phyloP scores from a whole-genome alignment of 306 rosid species.

The Quercus agrifolia region DNA sequence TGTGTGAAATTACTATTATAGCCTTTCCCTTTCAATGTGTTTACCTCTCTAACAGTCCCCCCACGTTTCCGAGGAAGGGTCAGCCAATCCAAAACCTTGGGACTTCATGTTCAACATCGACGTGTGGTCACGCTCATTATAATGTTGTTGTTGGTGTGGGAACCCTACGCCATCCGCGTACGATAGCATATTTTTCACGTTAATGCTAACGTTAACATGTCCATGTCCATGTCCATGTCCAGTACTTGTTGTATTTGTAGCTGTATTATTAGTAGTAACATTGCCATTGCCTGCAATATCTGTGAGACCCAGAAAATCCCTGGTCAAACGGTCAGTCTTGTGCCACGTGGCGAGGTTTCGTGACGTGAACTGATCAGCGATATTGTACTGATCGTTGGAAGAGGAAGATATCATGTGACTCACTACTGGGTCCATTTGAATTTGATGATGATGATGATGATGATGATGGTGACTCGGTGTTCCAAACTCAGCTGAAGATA shows the following conservation, averaged over 20 bases:
- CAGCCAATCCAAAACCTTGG: slow-evolving; percentile 62
- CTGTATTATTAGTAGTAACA: slow-evolving; percentile 4
- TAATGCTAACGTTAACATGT: slow-evolving; percentile 36
- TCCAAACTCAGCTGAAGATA: slow-evolving; percentile 36
- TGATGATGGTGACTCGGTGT: background rate
- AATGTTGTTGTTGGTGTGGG: slow-evolving; percentile 5
- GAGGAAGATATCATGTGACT: background rate
- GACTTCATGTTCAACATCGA: slow-evolving; percentile 34
- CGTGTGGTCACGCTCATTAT: slow-evolving; percentile 27
- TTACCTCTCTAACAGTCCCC: slow-evolving; percentile 33
- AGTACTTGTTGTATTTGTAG: too few relatives aligned
- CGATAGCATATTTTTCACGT: slow-evolving; percentile 55
- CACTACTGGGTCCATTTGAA: slow-evolving; percentile 36
- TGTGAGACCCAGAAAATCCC: slow-evolving; percentile 87
- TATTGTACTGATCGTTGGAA: slow-evolving; percentile 22
- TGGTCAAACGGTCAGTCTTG: slow-evolving; percentile 51
- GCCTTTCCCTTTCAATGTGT: background rate
- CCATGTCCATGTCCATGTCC: background rate
- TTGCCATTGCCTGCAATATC: slow-evolving; percentile 15
- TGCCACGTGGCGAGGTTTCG: slow-evolving; percentile 45
- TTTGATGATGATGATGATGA: too few relatives aligned
- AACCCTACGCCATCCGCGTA: slow-evolving; percentile 53
- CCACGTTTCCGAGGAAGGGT: slow-evolving; percentile 62
- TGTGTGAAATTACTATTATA: background rate
- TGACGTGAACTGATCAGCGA: slow-evolving; percentile 26